Base-by-base conservation (phyloP, 441 rosid genomes). In the Bocquillonia castaneifolia region DNA sequence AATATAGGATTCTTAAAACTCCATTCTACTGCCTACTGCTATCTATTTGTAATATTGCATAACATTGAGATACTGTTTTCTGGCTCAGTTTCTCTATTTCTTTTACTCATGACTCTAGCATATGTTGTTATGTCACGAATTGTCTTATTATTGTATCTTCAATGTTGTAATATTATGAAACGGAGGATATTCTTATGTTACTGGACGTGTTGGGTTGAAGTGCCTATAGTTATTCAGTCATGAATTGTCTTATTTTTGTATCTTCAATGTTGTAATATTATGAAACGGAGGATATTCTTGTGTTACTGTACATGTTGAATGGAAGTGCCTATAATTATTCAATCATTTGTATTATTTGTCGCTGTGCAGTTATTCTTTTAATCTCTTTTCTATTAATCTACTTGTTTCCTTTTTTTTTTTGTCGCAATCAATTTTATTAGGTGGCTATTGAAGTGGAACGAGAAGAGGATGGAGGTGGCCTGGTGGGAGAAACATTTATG, bases 391-490 rank as follows among this genome's bases (percentile, higher is more conserved):
- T 66, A 64, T 25, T 76, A 63, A 67, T 68, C 69, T 67, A 60
- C 48, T 56, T 71, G 6, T 54, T 67, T 79, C 50, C 63, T 40
- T 61, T 56, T 64, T 53, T 62, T 75, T 25, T 66, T 60, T 68
- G 54, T 60, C 53, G 40, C 60, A 25, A 61, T 39, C 54, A 74
- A 71, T 81, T 76, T 25, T 81, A n/a, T 76, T 78, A 93, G 99
- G 93, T 89, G 77, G 99, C 96, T 59, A 87, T 90, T 77, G 97
- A 94, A 74, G 97, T 94, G 77, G 99, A 94, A 85, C 84, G 92
- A 50, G 99, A 94, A 77, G 99, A 94, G 82, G 99, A 94, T 78
- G 99, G 82, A 86, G 99, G 99, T 70, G 99, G 99, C 68, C 79
- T 76, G 34, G 89, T 76, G 7, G 99, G 96, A 72, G 99, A 94